Percentiles rank a stretch among this genome's conserved stretches.
phyloP scores from a whole-genome alignment of 805 yeast species.

The Cyberlindnera veronae region DNA sequence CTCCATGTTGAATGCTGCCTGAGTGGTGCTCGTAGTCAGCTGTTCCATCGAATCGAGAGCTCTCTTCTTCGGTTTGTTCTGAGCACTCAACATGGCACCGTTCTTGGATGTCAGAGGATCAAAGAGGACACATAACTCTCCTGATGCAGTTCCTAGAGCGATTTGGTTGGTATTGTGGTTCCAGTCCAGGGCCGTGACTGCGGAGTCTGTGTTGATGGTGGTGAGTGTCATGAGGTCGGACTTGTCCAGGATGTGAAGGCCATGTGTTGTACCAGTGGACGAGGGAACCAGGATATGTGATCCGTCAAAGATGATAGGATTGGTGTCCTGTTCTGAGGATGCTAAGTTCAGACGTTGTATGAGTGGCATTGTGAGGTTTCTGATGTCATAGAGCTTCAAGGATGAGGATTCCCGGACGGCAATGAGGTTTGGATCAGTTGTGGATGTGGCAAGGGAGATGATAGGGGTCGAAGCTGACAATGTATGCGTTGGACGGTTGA shows the following conservation, averaged over 20 bases:
- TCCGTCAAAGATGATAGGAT: slow-evolving; percentile 6
- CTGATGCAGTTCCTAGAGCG: slow-evolving; percentile 19
- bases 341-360: slow-evolving; percentile 16
- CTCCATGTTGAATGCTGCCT: slow-evolving; percentile 19
- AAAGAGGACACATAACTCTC: slow-evolving; percentile 18
- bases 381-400: slow-evolving; percentile 20
- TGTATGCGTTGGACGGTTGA: slow-evolving; percentile 11
- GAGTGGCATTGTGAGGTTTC: slow-evolving; percentile 19
- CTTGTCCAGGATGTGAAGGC: slow-evolving; percentile 18
- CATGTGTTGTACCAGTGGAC: not conserved
- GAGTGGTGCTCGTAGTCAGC: slow-evolving; percentile 6
- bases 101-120: slow-evolving; percentile 17
- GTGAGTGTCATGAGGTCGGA: slow-evolving; percentile 21
- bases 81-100: slow-evolving; percentile 20
- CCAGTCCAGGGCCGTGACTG: slow-evolving; percentile 23
- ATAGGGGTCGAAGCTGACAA: not conserved
- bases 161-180: slow-evolving; percentile 23
- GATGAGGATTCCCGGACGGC: slow-evolving; percentile 2
- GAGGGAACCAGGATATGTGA: not conserved
- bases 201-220: slow-evolving; percentile 1
- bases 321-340: not conserved
- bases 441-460: not conserved
- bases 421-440: not conserved
- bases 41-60: slow-evolving; percentile 14
- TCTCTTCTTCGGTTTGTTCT: slow-evolving; percentile 21